phyloP scores from a whole-genome alignment of 1,139 yeast species.

The Scheffersomyces segobiensis region DNA sequence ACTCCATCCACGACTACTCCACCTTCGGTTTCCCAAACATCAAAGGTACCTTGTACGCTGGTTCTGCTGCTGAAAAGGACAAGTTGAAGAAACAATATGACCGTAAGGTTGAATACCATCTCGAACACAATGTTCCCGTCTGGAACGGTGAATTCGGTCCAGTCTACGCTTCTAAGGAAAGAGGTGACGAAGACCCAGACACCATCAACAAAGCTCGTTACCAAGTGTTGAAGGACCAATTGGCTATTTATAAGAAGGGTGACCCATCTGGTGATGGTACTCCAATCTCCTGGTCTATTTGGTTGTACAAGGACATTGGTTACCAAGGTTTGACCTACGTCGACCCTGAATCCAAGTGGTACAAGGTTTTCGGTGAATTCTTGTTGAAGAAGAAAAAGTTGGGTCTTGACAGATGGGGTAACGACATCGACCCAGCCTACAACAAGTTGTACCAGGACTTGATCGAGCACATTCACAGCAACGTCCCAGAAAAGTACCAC shows the following conservation, averaged over 20 bases:
- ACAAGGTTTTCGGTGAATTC: slow-evolving; percentile 37
- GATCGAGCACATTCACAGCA: slow-evolving; percentile 32
- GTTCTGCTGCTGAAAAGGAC: slow-evolving; percentile 28
- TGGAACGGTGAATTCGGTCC: slow-evolving; percentile 57
- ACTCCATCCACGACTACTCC: slow-evolving; percentile 49
- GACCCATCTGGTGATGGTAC: slow-evolving; percentile 45
- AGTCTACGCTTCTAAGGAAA: slow-evolving; percentile 40
- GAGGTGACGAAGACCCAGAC: slow-evolving; percentile 40
- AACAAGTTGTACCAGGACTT: slow-evolving; percentile 33
- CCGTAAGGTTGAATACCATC: slow-evolving; percentile 43
- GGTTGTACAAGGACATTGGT: slow-evolving; percentile 54
- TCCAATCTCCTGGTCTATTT: slow-evolving; percentile 49
- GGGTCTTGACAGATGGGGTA: slow-evolving; percentile 51
- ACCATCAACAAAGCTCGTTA: slow-evolving; percentile 37
- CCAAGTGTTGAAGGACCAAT: slow-evolving; percentile 42
- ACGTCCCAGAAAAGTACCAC: slow-evolving; percentile 30
- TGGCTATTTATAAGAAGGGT: slow-evolving; percentile 39
- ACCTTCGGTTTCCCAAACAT: slow-evolving; percentile 40
- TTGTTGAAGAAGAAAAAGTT: slow-evolving; percentile 39
- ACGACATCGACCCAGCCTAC: slow-evolving; percentile 38
- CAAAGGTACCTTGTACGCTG: slow-evolving; percentile 30
- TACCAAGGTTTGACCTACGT: slow-evolving; percentile 48
- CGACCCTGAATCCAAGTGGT: slow-evolving; percentile 42
- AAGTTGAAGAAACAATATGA: slow-evolving; percentile 35
- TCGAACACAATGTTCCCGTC: slow-evolving; percentile 38